Evolutionary conservation across 2,329 filamentous ascomycete species (phyloP), one percentile per base, ranked within the genome.

Genomic region (Fusarium chuoi): DNA sequence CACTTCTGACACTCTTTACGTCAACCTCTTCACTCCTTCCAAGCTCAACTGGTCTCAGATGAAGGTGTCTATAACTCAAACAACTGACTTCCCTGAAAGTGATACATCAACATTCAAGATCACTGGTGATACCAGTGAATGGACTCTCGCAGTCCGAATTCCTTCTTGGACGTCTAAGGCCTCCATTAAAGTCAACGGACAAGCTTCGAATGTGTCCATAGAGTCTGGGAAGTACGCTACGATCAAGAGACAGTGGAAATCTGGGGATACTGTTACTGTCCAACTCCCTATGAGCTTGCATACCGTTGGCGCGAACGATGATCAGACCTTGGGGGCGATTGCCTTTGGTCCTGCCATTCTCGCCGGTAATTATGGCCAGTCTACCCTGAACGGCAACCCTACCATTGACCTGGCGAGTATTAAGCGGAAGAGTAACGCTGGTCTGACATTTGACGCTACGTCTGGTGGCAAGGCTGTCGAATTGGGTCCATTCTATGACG

Each of bases 11-110:
- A 81, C 82, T 0, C 79, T 88, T 0, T 88, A 85, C 62, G 82
- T 89, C 41, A 88, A 88, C 68, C 76, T 88, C 5, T 88, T 87
- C 68, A 84, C 83, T 0, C 83, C 86, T 0, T 88, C 86, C 0
- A 81, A 80, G 8, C 73, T 88, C 18, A 81, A 78, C 22, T 88
- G 86, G 86, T 77, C 79, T 1, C 78, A 84, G 14, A 80, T 80
- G 13, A 73, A 72, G n/a, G 78, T 86, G 10, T 83, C 78, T 2
- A 64, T 88, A 24, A 81, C 78, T 0, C 86, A 88, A 76, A 77
- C 77, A 7, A 87, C 86, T 0, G 78, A 77, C 1, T 87, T 83
- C 58, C 87, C 87, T 0, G 79, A 81, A 4, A 70, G 71, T 4
- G 85, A 86, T 65, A 83, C 82, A 0, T 81, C 81, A 0, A 84